A percentile compares a stretch with the other conserved stretches of the same genome.
These are phyloP conservation scores for Xylaria scruposa DNA, from an alignment of 495 filamentous ascomycete genomes.

Conservation along the genomic window DNA sequence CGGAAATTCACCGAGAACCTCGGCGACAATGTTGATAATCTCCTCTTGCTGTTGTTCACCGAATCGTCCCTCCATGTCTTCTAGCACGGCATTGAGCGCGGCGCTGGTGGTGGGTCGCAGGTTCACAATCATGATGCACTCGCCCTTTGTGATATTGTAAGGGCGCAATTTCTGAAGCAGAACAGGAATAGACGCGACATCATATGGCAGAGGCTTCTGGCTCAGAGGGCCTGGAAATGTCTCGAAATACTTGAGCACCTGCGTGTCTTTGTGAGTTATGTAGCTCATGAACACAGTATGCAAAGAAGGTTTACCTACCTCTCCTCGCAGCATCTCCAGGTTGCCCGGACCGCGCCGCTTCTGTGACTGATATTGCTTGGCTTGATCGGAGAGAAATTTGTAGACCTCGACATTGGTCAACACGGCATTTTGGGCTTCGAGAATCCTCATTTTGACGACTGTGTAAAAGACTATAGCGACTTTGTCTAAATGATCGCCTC, in stretches of 20 bases:
- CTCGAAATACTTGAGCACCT: slow-evolving; percentile 49
- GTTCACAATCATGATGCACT: slow-evolving; percentile 54
- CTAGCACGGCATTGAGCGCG: slow-evolving; percentile 49
- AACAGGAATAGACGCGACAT: slow-evolving; percentile 35
- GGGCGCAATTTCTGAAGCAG: slow-evolving; percentile 47
- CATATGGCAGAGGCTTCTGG: slow-evolving; percentile 49
- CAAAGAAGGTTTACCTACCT: slow-evolving; percentile 33
- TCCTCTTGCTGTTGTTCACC: slow-evolving; percentile 49
- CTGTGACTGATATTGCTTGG: slow-evolving; percentile 43
- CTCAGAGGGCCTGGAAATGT: slow-evolving; percentile 49
- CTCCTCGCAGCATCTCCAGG: slow-evolving; percentile 42
- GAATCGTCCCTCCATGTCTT: slow-evolving; percentile 55
- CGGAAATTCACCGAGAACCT: slow-evolving; percentile 50
- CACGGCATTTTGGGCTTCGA: slow-evolving; percentile 54
- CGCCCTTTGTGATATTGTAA: slow-evolving; percentile 53
- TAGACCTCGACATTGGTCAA: slow-evolving; percentile 59
- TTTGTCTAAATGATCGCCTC: neutral
- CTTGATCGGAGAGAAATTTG: slow-evolving; percentile 51
- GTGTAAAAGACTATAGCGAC: neutral
- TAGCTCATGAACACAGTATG: slow-evolving; percentile 14
- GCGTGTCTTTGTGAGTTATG: slow-evolving; percentile 7
- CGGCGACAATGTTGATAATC: slow-evolving; percentile 50
- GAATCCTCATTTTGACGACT: slow-evolving; percentile 52
- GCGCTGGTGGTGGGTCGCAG: slow-evolving; percentile 46
- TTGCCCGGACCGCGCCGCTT: slow-evolving; percentile 51